Conservation (phyloP, 768 basidiomycete species). For the Lenzites betulinus region DNA sequence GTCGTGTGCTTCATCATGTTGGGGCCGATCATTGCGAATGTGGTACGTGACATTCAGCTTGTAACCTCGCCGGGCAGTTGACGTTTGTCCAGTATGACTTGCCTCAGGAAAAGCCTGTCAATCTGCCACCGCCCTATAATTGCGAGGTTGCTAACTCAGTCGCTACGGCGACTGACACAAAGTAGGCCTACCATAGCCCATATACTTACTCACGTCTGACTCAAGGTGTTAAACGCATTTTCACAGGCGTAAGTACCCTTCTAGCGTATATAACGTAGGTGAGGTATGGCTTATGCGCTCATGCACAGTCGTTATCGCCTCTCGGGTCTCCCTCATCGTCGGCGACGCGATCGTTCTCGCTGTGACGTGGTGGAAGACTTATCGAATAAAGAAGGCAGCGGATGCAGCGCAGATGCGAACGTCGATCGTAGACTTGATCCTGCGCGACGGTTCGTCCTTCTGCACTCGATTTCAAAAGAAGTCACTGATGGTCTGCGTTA, state of each 20-base stretch:
- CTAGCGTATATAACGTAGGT: neutral
- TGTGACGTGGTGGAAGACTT: conserved; percentile 19
- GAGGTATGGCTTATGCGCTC: too few species aligned
- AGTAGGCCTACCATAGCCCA: neutral
- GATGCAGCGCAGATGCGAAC: neutral
- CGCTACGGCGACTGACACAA: neutral
- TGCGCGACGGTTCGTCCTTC: conserved; percentile 5
- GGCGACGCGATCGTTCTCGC: conserved; percentile 9
- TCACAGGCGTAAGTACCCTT: neutral
- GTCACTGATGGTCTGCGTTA: neutral
- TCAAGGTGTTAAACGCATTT: neutral
- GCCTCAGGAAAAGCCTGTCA: neutral
- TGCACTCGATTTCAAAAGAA: too few species aligned
- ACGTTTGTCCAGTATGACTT: neutral
- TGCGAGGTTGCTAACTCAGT: neutral
- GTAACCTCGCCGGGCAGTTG: neutral
- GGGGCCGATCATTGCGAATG: conserved; percentile 1
- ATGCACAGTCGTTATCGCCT: conserved; percentile 2
- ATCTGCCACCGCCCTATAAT: conserved; percentile 3
- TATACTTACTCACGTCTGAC: neutral
- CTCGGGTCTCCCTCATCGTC: neutral
- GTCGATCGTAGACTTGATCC: neutral
- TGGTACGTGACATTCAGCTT: neutral
- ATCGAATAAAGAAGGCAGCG: conserved; percentile 4
- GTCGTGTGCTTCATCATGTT: conserved; percentile 6